phyloP scores from a whole-genome alignment of 1,139 yeast genomes.

The Suhomyces coccinellae region DNA sequence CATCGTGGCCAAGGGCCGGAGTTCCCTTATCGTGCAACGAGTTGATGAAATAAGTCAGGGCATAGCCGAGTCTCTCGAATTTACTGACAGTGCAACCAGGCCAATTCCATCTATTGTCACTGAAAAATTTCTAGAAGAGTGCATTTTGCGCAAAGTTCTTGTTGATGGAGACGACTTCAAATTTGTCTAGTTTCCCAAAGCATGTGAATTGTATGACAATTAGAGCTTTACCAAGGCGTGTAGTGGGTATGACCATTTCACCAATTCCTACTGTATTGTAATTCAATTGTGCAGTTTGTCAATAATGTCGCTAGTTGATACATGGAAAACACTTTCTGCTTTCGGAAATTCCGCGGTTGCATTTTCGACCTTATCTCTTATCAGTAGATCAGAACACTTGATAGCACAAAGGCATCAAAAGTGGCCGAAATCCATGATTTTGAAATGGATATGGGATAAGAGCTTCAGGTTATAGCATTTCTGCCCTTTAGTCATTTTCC shows the following conservation, averaged over 20 bases:
- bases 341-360: slow-evolving; percentile 6
- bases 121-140: slow-evolving; percentile 41
- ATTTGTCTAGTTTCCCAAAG: slow-evolving; percentile 11
- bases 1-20: slow-evolving; percentile 22
- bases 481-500: too few species aligned
- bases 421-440: too few species aligned
- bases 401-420: background rate
- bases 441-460: too few species aligned
- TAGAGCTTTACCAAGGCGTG: background rate
- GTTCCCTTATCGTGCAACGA: slow-evolving; percentile 8
- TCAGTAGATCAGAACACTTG: background rate
- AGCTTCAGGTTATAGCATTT: too few species aligned
- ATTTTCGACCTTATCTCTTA: slow-evolving; percentile 5
- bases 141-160: slow-evolving; percentile 38
- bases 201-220: background rate
- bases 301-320: background rate
- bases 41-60: slow-evolving; percentile 18
- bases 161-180: slow-evolving; percentile 50
- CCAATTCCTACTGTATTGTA: too few species aligned
- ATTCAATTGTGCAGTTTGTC: background rate
- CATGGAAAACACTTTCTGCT: background rate
- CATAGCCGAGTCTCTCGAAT: slow-evolving; percentile 24
- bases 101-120: slow-evolving; percentile 51
- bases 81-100: slow-evolving; percentile 18
- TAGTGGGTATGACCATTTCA: too few species aligned